Evolutionary conservation across 1,284 basidiomycete genomes (phyloP), one percentile per base, ranked within the genome.

Genomic region (Moesziomyces sp.): DNA sequence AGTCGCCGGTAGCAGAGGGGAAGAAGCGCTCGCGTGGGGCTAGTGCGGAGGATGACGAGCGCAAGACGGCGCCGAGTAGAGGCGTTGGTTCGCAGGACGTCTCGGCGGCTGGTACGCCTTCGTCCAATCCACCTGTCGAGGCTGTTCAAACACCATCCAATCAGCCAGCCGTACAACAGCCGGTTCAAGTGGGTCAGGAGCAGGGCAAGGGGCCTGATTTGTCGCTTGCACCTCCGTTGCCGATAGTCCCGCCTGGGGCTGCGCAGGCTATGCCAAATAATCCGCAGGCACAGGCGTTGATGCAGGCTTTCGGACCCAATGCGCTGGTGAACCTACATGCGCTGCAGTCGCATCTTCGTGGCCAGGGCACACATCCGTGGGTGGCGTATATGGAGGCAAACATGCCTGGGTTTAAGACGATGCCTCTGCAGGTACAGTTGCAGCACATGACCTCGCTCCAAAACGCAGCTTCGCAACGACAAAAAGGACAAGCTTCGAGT

Each of bases 221-320:
- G 13, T 57, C 63, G 13, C 38, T 62, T 26, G 72, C 64, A 5
- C 69, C 72, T 23, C 66, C 69, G 2, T 63, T 73, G 0, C 71
- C 71, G 18, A 60, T 60, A 13, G 57, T 70, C 0, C 55, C 60
- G 8, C 60, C 65, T 14, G 46, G 47, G 30, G 58, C 48, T 1
- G 52, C 57, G 14, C 62, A 74, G 35, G 50, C 59, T 45, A 51
- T 64, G 21, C 52, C 69, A 45, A 58, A 70, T 58, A 61, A 73
- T 56, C 49, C 77, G 47, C 76, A 80, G 30, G 65, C 70, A 10
- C 74, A 77, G 42, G 67, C 60, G 43, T 65, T 80, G 24, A 59
- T 76, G 40, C 68, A 76, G 42, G 72, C 77, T 0, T 80, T 78
- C 46, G 78, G 78, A 4, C 71, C 74, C 30, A 78, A 73, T 52